Base-by-base conservation (phyloP, 2,329 filamentous ascomycete genomes). In the Epichloe sp. region DNA sequence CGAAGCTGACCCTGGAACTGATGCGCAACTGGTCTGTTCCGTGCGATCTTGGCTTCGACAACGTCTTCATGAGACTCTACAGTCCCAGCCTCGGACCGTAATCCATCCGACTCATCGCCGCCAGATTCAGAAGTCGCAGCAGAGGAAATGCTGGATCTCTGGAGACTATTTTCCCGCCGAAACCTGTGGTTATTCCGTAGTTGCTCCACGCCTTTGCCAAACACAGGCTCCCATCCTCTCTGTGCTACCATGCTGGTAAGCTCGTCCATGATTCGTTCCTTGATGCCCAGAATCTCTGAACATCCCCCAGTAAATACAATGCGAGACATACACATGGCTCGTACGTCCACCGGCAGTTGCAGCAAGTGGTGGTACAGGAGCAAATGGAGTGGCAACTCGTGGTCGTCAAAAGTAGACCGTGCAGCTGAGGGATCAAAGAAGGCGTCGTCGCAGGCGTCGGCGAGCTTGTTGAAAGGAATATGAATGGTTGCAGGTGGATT, bases 251-350 rank as follows among this genome's bases (percentile, higher is more conserved):
- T 70, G 1, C 70, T 67, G 4, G 77, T 75, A 1, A 97, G 68
- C 59, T 97, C 90, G 52, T 85, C 78, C 35, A 95, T 68, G 38
- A 95, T 76, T 26, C 91, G 80, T 23, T 77, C 74, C 57, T 87
- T 88, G 26, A 98, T 70, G 1, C 93, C 93, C 0, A 90, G 77
- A 8, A 96, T 81, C 26, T 78, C 78, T 5, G 88, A 82, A 46
- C 85, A 85, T 2, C 88, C 88, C 93, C 93, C 93, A 0, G 84
- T 85, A 61, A 98, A 86, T 15, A 95, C 73, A 44, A 97, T 86
- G 40, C 91, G 85, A 1, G 89, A 83, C 82, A 96, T 93, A 65
- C 91, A 96, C 4, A 84, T 69, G 1, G 86, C 83, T 23, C 93
- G 82, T 4, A 90, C 82, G 65, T 98, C 93, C 4, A 91, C 70